phyloP scores from a whole-genome alignment of 169 alveolate genomes.

The Cryptosporidium muris region DNA sequence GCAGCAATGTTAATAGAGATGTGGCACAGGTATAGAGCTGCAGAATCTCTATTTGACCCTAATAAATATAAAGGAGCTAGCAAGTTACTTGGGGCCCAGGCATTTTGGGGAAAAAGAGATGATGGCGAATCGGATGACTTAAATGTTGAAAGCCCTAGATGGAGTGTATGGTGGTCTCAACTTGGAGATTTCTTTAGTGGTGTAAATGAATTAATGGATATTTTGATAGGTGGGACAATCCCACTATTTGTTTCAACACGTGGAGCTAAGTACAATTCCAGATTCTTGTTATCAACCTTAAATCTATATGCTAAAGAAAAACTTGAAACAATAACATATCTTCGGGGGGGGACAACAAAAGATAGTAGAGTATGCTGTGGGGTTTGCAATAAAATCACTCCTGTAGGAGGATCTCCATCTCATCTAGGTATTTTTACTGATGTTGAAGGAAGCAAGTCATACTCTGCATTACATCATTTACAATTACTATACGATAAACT shows the following conservation, averaged over 20 bases:
- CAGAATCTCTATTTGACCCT: conserved; percentile 54
- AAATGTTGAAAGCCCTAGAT: conserved; percentile 15
- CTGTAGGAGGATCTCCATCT: conserved; percentile 27
- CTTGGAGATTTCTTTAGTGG: conserved; percentile 35
- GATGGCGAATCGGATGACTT: neutral
- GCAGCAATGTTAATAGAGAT: conserved; percentile 42
- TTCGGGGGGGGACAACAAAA: conserved; percentile 53
- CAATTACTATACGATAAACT: conserved; percentile 37
- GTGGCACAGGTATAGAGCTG: conserved; percentile 63
- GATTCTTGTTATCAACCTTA: conserved; percentile 34
- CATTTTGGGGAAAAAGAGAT: conserved; percentile 48
- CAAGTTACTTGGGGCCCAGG: conserved; percentile 61
- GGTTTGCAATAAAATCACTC: conserved; percentile 7
- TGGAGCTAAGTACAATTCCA: conserved; percentile 33
- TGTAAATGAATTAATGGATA: conserved; percentile 43
- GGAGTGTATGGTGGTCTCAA: conserved; percentile 64
- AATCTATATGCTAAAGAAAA: conserved; percentile 48
- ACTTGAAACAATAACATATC: conserved; percentile 36
- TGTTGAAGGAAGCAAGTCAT: conserved; percentile 41
- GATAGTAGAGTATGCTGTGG: conserved; percentile 18
- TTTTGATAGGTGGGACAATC: conserved; percentile 32
- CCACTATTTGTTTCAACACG: conserved; percentile 60
- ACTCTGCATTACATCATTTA: conserved; percentile 50
- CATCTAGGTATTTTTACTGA: conserved; percentile 60
- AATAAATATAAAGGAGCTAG: conserved; percentile 34